Evolutionary conservation across 306 rosid genomes (phyloP).

Genomic region (Abrus precatorius): DNA sequence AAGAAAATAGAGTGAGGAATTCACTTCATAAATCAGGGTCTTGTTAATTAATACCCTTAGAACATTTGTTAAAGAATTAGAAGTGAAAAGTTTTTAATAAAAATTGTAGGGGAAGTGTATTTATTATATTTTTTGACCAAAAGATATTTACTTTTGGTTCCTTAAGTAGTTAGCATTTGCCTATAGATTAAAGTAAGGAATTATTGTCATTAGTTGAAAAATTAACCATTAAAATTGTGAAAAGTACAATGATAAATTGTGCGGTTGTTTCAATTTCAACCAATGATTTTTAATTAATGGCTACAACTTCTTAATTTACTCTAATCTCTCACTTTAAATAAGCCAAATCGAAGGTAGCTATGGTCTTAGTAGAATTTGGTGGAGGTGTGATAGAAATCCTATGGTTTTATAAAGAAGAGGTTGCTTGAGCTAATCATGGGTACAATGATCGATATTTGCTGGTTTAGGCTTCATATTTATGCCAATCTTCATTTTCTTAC

Average conservation of each 20-base stretch:
- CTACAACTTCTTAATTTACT: no score
- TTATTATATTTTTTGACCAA: no score
- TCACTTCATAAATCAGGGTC: not conserved
- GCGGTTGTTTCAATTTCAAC: not conserved
- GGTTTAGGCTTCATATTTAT: constrained; percentile 42
- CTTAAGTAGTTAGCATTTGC: no score
- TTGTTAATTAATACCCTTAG: no score
- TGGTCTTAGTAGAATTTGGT: constrained; percentile 7
- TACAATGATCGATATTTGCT: constrained; percentile 11
- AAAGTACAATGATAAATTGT: not conserved
- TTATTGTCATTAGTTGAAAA: not conserved
- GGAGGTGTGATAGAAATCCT: constrained; percentile 16
- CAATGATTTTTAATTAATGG: no score
- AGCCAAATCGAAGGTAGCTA: not conserved
- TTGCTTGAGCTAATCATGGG: constrained; percentile 40
- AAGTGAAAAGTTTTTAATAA: no score
- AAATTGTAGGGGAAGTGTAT: no score
- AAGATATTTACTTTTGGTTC: no score
- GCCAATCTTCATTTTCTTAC: constrained; percentile 39
- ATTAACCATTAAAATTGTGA: not conserved
- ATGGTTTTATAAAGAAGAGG: not conserved
- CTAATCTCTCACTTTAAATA: no score
- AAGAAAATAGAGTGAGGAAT: not conserved
- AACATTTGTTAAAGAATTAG: no score
- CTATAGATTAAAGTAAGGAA: not conserved